Evolutionary conservation across 768 basidiomycete genomes (phyloP), one percentile per base, ranked within the genome.

Genomic region (Tephrocybe sp.): DNA sequence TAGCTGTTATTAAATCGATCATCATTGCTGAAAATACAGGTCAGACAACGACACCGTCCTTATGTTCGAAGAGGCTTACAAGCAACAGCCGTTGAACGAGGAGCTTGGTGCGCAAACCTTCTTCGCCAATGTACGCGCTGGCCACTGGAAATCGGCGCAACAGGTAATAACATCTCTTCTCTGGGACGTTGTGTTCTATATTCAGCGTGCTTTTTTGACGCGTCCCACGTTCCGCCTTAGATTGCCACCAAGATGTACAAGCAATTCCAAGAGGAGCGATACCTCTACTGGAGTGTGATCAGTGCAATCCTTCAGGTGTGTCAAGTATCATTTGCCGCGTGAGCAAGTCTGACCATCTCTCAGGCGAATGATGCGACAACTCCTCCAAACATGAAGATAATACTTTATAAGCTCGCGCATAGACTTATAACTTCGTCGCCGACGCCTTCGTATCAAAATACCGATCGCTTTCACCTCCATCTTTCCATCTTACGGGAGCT

Each of bases 21-120:
- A 16, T 46, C 26, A 43, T 55, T 30, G 16, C 42, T 52, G 19
- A 46, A 50, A 18, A 21, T 46, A 15, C 18, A 19, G 28, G 27
- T 51, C 46, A 77, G 90, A 89, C 67, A 80, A 81, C 52, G 91
- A 93, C 66, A 83, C 87, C 73, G 80, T 91, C 35, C 74, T 74
- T 8, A 90, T 93, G 86, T 92, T 87, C 60, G 92, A 92, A 53
- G 84, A 89, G 41, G 91, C 91, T 1, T 92, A 80, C 72, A 91
- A 87, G 66, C 82, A 85, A 53, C 82, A 88, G 51, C 91, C 91
- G 16, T 59, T 67, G 4, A 92, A 90, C 60, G 92, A 93, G 62
- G 91, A 93, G 53, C 80, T 92, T 8, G 91, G 86, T 18, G 78
- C 79, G 19, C 90, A 93, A 63, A 85, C 87, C 0, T 93, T 93